Evolutionary conservation across 805 yeast species (phyloP).

Genomic region (Zygosaccharomyces pseudorouxii): DNA sequence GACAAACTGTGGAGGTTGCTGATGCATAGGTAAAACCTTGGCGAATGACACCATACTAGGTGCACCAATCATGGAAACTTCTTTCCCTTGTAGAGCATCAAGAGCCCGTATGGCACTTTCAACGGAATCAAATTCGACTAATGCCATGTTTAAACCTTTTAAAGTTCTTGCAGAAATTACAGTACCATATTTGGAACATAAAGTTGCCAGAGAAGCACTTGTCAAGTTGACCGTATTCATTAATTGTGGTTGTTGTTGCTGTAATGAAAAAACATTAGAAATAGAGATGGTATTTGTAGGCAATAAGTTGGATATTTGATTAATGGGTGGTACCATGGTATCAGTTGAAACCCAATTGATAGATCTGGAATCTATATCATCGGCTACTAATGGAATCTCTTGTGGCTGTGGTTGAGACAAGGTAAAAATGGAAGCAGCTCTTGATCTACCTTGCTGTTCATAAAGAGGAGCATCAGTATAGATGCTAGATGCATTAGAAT

Average conservation of each 20-base stretch:
- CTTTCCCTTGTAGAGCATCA: constrained; percentile 74
- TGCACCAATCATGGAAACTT: constrained; percentile 67
- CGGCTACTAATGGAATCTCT: constrained; percentile 39
- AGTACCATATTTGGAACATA: constrained; percentile 59
- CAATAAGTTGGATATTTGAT: constrained; percentile 60
- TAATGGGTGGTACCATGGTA: constrained; percentile 66
- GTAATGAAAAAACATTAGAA: constrained; percentile 53
- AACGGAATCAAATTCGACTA: constrained; percentile 66
- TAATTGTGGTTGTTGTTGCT: constrained; percentile 48
- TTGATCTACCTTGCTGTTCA: constrained; percentile 24
- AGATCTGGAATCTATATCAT: constrained; percentile 56
- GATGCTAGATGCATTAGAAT: constrained; percentile 34
- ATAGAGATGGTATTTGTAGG: constrained; percentile 76
- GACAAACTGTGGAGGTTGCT: constrained; percentile 24
- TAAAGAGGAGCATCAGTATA: constrained; percentile 31
- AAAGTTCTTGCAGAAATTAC: constrained; percentile 59
- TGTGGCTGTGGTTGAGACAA: constrained; percentile 19
- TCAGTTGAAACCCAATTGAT: constrained; percentile 67
- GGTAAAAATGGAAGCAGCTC: constrained; percentile 22
- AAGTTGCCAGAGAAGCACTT: constrained; percentile 49
- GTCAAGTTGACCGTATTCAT: constrained; percentile 43
- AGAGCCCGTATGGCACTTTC: constrained; percentile 79
- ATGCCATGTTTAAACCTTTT: constrained; percentile 45
- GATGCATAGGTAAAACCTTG: constrained; percentile 46
- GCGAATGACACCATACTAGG: constrained; percentile 82